Percentiles rank a stretch among this genome's conserved stretches.
These are phyloP conservation scores for Trifolium repens DNA, from an alignment of 306 rosid species.

Conservation along the genomic window DNA sequence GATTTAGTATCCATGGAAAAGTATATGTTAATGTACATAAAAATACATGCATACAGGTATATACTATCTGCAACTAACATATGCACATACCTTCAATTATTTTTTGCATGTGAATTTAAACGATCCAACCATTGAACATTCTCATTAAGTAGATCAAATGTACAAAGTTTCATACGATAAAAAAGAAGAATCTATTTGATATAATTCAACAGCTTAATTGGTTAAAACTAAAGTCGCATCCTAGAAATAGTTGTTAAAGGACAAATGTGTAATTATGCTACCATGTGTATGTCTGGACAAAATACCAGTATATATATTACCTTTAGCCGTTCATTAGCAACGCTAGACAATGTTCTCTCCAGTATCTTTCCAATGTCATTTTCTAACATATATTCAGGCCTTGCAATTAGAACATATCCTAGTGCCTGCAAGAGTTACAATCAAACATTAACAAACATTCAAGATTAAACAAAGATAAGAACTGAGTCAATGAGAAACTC, in stretches of 20 bases:
- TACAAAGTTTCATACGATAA: not conserved
- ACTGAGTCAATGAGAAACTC: slow-evolving; percentile 24
- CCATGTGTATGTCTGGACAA: not conserved
- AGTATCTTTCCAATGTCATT: slow-evolving; percentile 80
- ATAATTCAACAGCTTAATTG: not conserved
- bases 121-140: slow-evolving; percentile 1
- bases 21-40: not conserved
- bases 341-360: slow-evolving; percentile 59
- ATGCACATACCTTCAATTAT: not conserved
- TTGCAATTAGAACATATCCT: slow-evolving; percentile 87
- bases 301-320: slow-evolving; percentile 46
- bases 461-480: slow-evolving; percentile 34
- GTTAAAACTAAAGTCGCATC: not conserved
- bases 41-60: not conserved
- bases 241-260: not conserved
- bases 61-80: not conserved
- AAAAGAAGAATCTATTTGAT: not conserved
- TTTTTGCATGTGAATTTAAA: not conserved
- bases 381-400: slow-evolving; percentile 95
- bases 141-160: not conserved
- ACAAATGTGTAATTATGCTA: not conserved
- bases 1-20: slow-evolving; percentile 44
- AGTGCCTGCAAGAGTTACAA: slow-evolving; percentile 75
- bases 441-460: slow-evolving; percentile 42
- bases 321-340: slow-evolving; percentile 80